phyloP scores from a whole-genome alignment of 192 early-diverging fungal species.

The Entrophospora sp. region DNA sequence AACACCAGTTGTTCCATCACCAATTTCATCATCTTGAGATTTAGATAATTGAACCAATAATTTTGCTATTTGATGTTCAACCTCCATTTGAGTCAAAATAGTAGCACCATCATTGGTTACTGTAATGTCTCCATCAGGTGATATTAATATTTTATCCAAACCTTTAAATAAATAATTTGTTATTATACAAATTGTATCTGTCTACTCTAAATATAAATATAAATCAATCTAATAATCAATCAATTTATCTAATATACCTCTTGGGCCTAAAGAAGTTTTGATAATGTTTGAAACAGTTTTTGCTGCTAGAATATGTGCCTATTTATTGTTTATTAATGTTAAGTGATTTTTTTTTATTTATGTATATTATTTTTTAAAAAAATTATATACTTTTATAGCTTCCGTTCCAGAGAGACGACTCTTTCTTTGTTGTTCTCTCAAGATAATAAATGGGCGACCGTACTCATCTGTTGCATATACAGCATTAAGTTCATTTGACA shows the following conservation, averaged over 20 bases:
- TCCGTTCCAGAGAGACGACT: constrained; percentile 83
- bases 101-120: constrained; percentile 99
- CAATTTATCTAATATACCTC: constrained; percentile 48
- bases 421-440: constrained; percentile 94
- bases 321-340: constrained; percentile 30
- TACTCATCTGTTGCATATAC: constrained; percentile 96
- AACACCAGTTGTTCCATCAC: constrained; percentile 99
- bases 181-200: too few species aligned
- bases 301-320: constrained; percentile 98
- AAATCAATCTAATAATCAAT: too few species aligned
- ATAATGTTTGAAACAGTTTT: constrained; percentile 95
- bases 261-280: constrained; percentile 96
- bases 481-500: too few species aligned
- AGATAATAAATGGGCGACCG: constrained; percentile 96
- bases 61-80: constrained; percentile 99
- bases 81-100: constrained; percentile 95
- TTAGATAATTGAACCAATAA: constrained; percentile 95
- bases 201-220: too few species aligned
- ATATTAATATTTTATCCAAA: constrained; percentile 99
- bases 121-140: constrained; percentile 98
- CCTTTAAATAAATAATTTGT: constrained; percentile 36
- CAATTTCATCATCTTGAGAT: constrained; percentile 99
- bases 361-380: background rate
- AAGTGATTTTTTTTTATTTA: background rate
- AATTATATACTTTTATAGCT: constrained; percentile 77